Percentiles rank a stretch among this genome's conserved stretches.
phyloP scores from a whole-genome alignment of 441 rosid species.

The Populus hybrid region DNA sequence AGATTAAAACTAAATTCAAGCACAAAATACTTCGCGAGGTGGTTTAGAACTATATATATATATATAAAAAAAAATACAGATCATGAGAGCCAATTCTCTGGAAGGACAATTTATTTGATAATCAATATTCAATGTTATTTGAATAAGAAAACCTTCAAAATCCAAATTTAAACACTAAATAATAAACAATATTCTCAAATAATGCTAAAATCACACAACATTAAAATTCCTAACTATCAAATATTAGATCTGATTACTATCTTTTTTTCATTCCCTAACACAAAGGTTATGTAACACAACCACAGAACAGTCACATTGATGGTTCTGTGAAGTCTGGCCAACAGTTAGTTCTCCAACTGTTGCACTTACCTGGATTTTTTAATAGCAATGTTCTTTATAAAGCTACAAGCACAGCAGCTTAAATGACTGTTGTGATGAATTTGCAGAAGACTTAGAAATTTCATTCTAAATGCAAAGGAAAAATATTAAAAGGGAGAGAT shows the following conservation, averaged over 20 bases:
- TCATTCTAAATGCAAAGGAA: neutral
- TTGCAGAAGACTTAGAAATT: neutral
- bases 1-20: neutral
- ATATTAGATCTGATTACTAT: neutral
- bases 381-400: neutral
- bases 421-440: neutral
- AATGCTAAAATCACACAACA: too few relatives aligned
- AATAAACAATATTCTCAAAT: too few relatives aligned
- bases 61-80: too few relatives aligned
- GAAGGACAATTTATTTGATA: neutral
- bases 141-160: neutral
- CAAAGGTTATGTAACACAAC: neutral
- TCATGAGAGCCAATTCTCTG: neutral
- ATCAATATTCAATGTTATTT: too few relatives aligned
- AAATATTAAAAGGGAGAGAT: constrained; percentile 2
- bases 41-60: too few relatives aligned
- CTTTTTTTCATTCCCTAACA: neutral
- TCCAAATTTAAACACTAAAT: neutral
- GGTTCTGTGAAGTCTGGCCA: neutral
- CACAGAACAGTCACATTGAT: neutral
- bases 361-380: neutral
- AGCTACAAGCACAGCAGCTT: neutral
- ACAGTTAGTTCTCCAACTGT: neutral
- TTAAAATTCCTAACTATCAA: neutral
- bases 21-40: neutral